Evolutionary conservation across 495 filamentous ascomycete species (phyloP), one percentile per base, ranked within the genome.

Genomic region (Chlorociboria aeruginascens): DNA sequence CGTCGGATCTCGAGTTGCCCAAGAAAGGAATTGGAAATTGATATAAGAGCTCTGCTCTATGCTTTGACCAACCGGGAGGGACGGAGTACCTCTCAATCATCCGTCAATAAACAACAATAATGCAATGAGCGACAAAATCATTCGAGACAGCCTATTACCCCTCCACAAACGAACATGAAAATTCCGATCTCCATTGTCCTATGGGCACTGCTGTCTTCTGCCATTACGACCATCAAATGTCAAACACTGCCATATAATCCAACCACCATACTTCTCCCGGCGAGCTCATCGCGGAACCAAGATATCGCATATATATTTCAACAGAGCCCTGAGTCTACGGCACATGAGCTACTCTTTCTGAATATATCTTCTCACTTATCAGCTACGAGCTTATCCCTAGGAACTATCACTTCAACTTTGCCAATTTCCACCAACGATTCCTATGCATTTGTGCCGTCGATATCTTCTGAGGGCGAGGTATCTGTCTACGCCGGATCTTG

Each of bases 401-500:
- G 66, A 3, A 81, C 73, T 8, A 58, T 94, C 9, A 69, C 79
- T 2, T 61, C 72, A 3, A 59, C 65, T n/a, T 68, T 86, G 6
- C 85, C 88, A 1, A 92, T 93, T 62, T 55, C 64, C 37, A 57
- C 62, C 32, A 55, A 58, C 25, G 60, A 61, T 10, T 52, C 47
- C 3, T 57, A 53, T 31, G 66, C 66, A 1, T 69, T 81, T 3
- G 71, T 76, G 10, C 76, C 88, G 0, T 68, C 74, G 0, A 68
- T 89, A 28, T 76, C 84, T 36, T 62, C 73, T 34, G 66, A 73
- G 52, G 87, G 86, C 7, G 70, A 74, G 14, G 74, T 94, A 39
- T 74, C 73, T 20, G 76, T 88, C 8, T 79, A 85, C 43, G 63
- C 79, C 0, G 88, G 89, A 6, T 68, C 80, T 45, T 95, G 89